Conservation (phyloP, 805 yeast species). For the Starmerella etchellsii region DNA sequence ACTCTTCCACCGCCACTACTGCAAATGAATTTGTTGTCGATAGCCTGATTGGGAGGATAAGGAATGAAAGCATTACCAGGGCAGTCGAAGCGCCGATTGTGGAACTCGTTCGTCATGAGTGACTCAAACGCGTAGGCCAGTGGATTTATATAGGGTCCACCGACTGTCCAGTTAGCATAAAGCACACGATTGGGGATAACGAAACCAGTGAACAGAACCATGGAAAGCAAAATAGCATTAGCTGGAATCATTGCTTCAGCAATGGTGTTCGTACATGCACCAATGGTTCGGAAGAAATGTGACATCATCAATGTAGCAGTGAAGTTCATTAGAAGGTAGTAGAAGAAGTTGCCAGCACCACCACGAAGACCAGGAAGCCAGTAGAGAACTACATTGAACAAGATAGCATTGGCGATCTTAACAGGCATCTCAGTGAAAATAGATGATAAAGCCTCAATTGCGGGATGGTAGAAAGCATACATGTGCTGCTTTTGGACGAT, state of each 20-base stretch:
- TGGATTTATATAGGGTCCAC: conserved; percentile 51
- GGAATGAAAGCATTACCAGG: conserved; percentile 38
- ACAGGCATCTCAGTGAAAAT: conserved; percentile 51
- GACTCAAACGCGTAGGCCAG: conserved; percentile 48
- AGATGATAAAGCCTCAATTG: conserved; percentile 58
- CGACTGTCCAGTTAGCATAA: conserved; percentile 56
- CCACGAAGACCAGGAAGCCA: conserved; percentile 43
- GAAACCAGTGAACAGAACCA: conserved; percentile 49
- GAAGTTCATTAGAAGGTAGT: conserved; percentile 35
- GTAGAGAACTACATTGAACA: conserved; percentile 39
- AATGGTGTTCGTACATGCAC: conserved; percentile 37
- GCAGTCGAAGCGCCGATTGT: conserved; percentile 44
- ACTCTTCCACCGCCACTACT: conserved; percentile 46
- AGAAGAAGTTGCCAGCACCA: conserved; percentile 43
- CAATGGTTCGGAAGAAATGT: conserved; percentile 41
- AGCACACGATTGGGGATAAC: conserved; percentile 46
- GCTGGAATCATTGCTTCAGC: conserved; percentile 50
- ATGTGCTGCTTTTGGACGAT: conserved; percentile 59
- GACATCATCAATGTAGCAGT: conserved; percentile 37
- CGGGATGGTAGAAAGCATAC: conserved; percentile 60
- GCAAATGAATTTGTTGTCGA: conserved; percentile 52
- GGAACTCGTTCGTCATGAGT: conserved; percentile 53
- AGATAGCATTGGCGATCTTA: conserved; percentile 36
- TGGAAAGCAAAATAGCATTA: conserved; percentile 39
- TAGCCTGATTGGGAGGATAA: conserved; percentile 15